phyloP scores from a whole-genome alignment of 2,329 filamentous ascomycete species.

The Tolypocladium sp. region DNA sequence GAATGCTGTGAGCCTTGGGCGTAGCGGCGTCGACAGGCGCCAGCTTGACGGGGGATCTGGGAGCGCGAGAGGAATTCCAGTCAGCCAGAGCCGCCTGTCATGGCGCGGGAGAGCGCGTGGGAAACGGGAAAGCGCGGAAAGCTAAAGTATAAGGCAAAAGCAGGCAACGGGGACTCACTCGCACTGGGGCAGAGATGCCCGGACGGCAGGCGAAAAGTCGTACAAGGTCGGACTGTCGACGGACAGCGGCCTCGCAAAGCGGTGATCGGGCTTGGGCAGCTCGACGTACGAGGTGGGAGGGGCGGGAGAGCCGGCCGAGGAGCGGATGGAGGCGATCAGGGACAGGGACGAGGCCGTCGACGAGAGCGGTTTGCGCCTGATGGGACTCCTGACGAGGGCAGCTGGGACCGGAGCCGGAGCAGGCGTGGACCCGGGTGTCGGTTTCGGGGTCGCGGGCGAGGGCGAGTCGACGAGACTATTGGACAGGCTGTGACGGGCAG shows the following conservation, averaged over 20 bases:
- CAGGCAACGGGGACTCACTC: slow-evolving; percentile 15
- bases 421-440: slow-evolving; percentile 7
- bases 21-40: slow-evolving; percentile 11
- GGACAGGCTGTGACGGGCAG: neutral
- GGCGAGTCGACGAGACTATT: neutral
- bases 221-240: slow-evolving; percentile 55
- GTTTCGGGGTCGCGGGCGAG: neutral
- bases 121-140: neutral
- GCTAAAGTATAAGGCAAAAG: neutral
- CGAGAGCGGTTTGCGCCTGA: slow-evolving; percentile 55
- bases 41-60: slow-evolving; percentile 16
- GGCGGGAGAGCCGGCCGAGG: slow-evolving; percentile 4
- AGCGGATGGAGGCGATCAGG: slow-evolving; percentile 29
- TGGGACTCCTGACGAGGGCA: slow-evolving; percentile 18
- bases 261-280: slow-evolving; percentile 38
- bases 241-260: slow-evolving; percentile 45
- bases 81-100: slow-evolving; percentile 12
- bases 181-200: slow-evolving; percentile 8
- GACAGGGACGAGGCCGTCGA: slow-evolving; percentile 39
- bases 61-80: slow-evolving; percentile 10
- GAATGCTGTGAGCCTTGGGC: slow-evolving; percentile 25
- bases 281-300: slow-evolving; percentile 23
- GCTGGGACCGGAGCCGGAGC: slow-evolving; percentile 7
- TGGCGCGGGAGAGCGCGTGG: neutral
- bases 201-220: slow-evolving; percentile 36